A percentile compares a stretch with the other conserved stretches of the same genome.
phyloP scores from a whole-genome alignment of 192 early-diverging fungal species.

The Thamnidium elegans region DNA sequence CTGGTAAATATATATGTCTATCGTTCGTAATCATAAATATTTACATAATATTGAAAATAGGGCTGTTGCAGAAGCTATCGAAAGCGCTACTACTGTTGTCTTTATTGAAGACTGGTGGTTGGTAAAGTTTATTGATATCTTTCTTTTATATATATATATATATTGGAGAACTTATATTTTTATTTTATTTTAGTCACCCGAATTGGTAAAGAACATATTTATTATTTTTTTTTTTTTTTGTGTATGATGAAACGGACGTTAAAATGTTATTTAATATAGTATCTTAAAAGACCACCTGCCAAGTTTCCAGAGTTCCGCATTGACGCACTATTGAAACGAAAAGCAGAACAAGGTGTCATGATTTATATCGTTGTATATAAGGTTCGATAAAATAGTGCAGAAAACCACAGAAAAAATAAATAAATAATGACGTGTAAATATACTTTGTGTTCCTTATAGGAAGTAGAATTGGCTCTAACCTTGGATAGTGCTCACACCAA shows the following conservation, averaged over 20 bases:
- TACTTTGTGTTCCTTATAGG: slow-evolving; percentile 28
- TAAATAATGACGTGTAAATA: background rate
- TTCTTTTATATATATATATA: background rate
- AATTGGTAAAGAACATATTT: slow-evolving; percentile 21
- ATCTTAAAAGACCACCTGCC: slow-evolving; percentile 68
- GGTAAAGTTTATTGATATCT: slow-evolving; percentile 30
- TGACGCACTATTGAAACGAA: slow-evolving; percentile 74
- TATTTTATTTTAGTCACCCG: slow-evolving; percentile 23
- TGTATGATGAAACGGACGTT: background rate
- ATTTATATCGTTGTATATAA: slow-evolving; percentile 89
- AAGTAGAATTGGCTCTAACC: slow-evolving; percentile 72
- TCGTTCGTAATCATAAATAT: too few species aligned
- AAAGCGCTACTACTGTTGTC: slow-evolving; percentile 59
- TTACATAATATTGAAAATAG: background rate
- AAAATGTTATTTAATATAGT: slow-evolving; percentile 37
- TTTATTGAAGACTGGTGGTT: slow-evolving; percentile 87
- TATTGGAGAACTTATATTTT: background rate
- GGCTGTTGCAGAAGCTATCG: slow-evolving; percentile 68
- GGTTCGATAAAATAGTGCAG: slow-evolving; percentile 4
- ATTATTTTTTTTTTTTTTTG: background rate
- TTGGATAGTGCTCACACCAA: slow-evolving; percentile 75
- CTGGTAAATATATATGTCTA: slow-evolving; percentile 24
- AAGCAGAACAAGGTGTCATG: slow-evolving; percentile 82
- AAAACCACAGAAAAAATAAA: background rate
- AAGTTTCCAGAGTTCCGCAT: slow-evolving; percentile 76